phyloP scores from a whole-genome alignment of 768 basidiomycete species.

The Lentinula detonsa region DNA sequence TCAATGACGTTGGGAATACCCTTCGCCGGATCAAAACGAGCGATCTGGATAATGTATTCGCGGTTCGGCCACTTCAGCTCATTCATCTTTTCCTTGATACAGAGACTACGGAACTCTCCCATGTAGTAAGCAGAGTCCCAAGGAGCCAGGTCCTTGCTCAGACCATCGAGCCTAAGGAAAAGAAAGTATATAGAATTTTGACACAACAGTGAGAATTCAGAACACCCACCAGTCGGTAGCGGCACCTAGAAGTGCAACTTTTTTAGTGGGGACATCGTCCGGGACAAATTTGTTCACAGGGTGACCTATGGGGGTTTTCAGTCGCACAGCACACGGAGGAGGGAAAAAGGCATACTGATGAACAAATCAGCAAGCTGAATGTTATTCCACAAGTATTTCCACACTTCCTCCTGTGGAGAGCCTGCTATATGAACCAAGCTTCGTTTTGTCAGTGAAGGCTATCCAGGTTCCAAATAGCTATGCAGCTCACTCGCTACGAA shows the following conservation, averaged over 20 bases:
- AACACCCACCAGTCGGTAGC: constrained; percentile 73
- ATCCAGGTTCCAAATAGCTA: not conserved
- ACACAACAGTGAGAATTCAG: constrained; percentile 7
- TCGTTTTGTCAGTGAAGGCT: not conserved
- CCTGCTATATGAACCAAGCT: constrained; percentile 64
- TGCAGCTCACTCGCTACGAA: constrained; percentile 57
- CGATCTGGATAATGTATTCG: constrained; percentile 86
- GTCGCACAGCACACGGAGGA: not conserved
- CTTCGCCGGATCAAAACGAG: constrained; percentile 75
- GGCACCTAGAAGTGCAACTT: constrained; percentile 69
- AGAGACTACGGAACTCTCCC: constrained; percentile 79
- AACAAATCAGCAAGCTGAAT: constrained; percentile 88
- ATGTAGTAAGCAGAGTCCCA: constrained; percentile 89
- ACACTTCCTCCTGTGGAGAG: constrained; percentile 86
- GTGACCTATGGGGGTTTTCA: constrained; percentile 43
- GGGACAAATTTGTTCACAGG: constrained; percentile 95
- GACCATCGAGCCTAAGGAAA: constrained; percentile 70
- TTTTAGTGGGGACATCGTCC: constrained; percentile 68
- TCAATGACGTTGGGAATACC: constrained; percentile 84
- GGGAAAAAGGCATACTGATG: constrained; percentile 49
- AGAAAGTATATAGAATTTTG: not conserved
- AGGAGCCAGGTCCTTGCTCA: constrained; percentile 81
- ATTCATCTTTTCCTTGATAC: constrained; percentile 73
- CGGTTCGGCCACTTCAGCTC: constrained; percentile 75
- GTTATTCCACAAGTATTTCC: constrained; percentile 94